Base-by-base conservation (phyloP, 129 eudicot species). In the Deinandra increscens region DNA sequence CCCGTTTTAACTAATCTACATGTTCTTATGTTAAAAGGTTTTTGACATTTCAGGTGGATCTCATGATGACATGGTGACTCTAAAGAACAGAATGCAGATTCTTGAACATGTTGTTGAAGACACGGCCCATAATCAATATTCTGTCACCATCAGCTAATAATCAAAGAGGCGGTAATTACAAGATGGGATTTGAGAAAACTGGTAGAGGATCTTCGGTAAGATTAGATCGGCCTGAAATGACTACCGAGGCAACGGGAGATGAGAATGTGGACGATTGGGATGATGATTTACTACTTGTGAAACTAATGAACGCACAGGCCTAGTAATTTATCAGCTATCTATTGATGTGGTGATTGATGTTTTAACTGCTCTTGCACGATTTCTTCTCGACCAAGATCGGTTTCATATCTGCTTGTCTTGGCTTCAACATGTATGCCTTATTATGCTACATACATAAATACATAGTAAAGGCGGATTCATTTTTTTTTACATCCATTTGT, bases 41-140 rank as follows among this genome's bases (percentile, higher is more conserved):
- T 37, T 51, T 75, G 42, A 14, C 75, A 11, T 69, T 74, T 74
- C 82, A 91, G 96, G 97, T 68, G 98, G 98, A 45, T 93, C 98
- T 13, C 98, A 93, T 77, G 90, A 89, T 55, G 88, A 90, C 73
- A 93, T 93, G 98, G 42, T 93, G 80, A 87, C 97, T 56, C 56
- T 93, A 15, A 97, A 93, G 69, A 87, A 75, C 79, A 78, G 99
- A 71, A 97, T 93, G 18, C 85, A 90, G n/a, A 97, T 95, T 58
- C 90, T 93, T 34, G 99, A 93, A 82, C 87, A 97, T 60, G 86
- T 93, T 9, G 95, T 93, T 23, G 99, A 93, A 79, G 99, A 93
- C 83, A 93, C 89, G 99, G 97, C 92, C 38, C 87, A 88, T 36
- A 97, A 93, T 77, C n/a, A n/a, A n/a, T n/a, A n/a, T n/a, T n/a